Base-by-base conservation (phyloP, 1,284 basidiomycete genomes). In the Ceratobasidium sp. region DNA sequence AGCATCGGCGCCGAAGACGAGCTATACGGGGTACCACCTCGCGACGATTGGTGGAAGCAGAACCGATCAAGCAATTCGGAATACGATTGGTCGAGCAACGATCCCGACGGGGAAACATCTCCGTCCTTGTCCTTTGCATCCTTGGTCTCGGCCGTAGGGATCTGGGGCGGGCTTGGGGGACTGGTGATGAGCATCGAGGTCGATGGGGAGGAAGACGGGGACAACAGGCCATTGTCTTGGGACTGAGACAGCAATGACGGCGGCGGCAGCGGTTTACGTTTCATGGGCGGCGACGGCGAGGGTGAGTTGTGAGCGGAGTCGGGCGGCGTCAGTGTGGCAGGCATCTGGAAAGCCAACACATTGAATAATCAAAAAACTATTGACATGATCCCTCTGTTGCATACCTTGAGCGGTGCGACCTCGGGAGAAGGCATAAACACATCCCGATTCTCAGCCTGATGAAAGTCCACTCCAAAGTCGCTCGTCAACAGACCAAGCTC, bases 231-330 rank as follows among this genome's bases (percentile, higher is more conserved):
- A 27, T 46, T 56, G 11, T 56, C 53, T 27, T 68, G 46, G 34
- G 65, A 31, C 49, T 58, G 66, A 48, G 66, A 19, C 53, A 59
- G n/a, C 14, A 39, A 9, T n/a, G 66, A 59, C 24, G 66, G 41
- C 1, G 66, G 39, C 11, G 54, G 66, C 39, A 71, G 43, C n/a
- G 66, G 66, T 31, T 68, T 13, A 29, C 54, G 66, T 27, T 71
- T 71, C 66, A 59, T 59, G 9, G 66, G 53, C 39, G 66, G 66
- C 34, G 66, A 71, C 8, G 66, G 46, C 29, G 53, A 59, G 31
- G 66, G 66, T 31, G 66, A 71, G 43, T 71, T 71, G 53, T 71
- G 53, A 16, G 54, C 66, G 1, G 66, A 71, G 54, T 71, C 66
- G 13, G 66, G 66, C 14, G 66, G 66, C 24, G 66, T 71, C 24